These are phyloP conservation scores for Lipomyces sp. DNA, from an alignment of 805 yeast species.

Conservation along the genomic window DNA sequence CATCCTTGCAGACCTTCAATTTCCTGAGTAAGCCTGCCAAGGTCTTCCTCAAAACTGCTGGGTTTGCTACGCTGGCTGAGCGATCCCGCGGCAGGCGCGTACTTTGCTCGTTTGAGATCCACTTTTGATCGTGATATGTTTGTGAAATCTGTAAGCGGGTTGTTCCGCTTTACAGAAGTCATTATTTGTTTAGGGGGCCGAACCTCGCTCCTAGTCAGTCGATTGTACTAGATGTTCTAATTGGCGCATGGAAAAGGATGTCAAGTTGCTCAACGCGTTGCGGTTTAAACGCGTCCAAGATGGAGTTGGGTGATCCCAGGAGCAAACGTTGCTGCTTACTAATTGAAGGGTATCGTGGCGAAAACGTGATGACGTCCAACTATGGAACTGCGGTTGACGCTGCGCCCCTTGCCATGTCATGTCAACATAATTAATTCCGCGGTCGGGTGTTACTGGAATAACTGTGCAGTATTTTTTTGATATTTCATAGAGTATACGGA, in stretches of 20 bases:
- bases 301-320: too few relatives aligned
- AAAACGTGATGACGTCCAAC: not conserved
- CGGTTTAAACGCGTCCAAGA: not conserved
- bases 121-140: conserved; percentile 19
- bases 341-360: not conserved
- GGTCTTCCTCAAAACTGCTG: conserved; percentile 59
- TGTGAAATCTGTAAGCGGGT: conserved; percentile 32
- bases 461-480: not conserved
- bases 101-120: conserved; percentile 25
- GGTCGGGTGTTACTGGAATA: too few relatives aligned
- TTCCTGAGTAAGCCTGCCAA: conserved; percentile 52
- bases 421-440: not conserved
- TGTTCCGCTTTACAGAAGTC: conserved; percentile 27
- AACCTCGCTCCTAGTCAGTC: too few relatives aligned
- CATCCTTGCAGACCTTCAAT: conserved; percentile 40
- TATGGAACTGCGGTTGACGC: too few relatives aligned
- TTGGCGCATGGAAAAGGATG: not conserved
- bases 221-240: not conserved
- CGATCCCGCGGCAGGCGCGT: not conserved
- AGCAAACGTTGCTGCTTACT: not conserved
- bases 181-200: not conserved
- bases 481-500: not conserved
- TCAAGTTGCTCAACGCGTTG: too few relatives aligned
- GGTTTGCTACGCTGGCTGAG: conserved; percentile 40
- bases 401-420: not conserved